Evolutionary conservation across 2,329 filamentous ascomycete species (phyloP), one percentile per base, ranked within the genome.

Genomic region (Verruconis gallopava): DNA sequence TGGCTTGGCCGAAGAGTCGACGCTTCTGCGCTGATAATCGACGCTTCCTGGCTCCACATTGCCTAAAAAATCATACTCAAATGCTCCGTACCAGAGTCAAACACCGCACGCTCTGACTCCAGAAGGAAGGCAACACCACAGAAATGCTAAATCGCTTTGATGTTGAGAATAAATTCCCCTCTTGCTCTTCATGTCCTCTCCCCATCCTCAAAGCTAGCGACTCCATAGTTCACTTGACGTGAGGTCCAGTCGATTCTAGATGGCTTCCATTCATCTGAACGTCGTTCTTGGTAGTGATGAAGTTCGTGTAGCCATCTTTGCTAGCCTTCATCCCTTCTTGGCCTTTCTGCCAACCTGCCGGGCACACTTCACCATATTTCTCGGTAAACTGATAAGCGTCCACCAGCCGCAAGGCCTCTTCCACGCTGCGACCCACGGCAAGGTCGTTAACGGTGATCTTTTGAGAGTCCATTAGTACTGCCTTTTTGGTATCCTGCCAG

Each of bases 341-440:
- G 33, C 60, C 58, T 4, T 59, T 58, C 49, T 57, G 62, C 61
- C 61, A 64, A 54, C 62, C 62, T 18, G 59, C 60, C 18, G 61
- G 61, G 53, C 60, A 64, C 25, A 63, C 59, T 51, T 62, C 60
- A 51, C 60, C 60, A 48, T 62, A 62, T 48, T 62, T 61, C 50
- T 62, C 60, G 30, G 57, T 37, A 17, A 41, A 21, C 47, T 67
- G 61, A 51, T 71, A 65, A 19, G 68, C 68, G 46, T 72, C 68
- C 42, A 72, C 58, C 22, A 71, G 56, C 30, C 76, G 73, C 50
- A 77, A 65, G 2, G 73, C 71, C 62, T 80, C 76, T 54, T 77
- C 72, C 42, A 79, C 76, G 49, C 71, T 69, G 49, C 76, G 73
- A 46, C 76, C 75, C 48, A 79, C 74, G 22, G 42, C 36, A 13